These are phyloP conservation scores for Botryobasidium botryosum DNA, from an alignment of 768 basidiomycete species.

Conservation along the genomic window DNA sequence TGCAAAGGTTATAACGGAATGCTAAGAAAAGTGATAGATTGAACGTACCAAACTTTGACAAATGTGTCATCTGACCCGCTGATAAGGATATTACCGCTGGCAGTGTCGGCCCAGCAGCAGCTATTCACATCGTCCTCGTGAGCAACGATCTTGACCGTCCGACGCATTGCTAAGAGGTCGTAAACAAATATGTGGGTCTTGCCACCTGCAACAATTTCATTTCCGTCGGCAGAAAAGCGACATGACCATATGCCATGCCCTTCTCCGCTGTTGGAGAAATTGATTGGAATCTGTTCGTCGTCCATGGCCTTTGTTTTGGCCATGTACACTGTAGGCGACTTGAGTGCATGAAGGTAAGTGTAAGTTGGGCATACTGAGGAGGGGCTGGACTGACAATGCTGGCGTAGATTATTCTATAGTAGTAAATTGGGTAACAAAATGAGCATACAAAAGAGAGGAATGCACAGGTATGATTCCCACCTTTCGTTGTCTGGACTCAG, in stretches of 20 bases:
- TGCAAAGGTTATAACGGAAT: not conserved
- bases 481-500: constrained; percentile 78
- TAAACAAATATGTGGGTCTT: constrained; percentile 62
- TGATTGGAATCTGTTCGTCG: constrained; percentile 44
- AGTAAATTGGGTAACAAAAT: constrained; percentile 18
- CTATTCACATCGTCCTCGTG: constrained; percentile 89
- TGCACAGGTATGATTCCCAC: no score
- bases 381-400: constrained; percentile 26
- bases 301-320: constrained; percentile 50
- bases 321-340: constrained; percentile 63
- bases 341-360: constrained; percentile 9
- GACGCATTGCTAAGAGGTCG: constrained; percentile 62
- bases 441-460: constrained; percentile 19
- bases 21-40: not conserved
- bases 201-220: constrained; percentile 88
- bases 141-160: constrained; percentile 73
- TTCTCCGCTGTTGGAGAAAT: constrained; percentile 16
- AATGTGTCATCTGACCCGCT: constrained; percentile 92
- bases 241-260: constrained; percentile 67
- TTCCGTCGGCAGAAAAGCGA: constrained; percentile 90
- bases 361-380: constrained; percentile 7
- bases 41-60: constrained; percentile 78
- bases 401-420: constrained; percentile 72
- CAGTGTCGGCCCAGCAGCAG: constrained; percentile 87
- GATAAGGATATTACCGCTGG: constrained; percentile 84